phyloP scores from a whole-genome alignment of 495 filamentous ascomycete species.

The Aspergillus sclerotiicarbonarius region DNA sequence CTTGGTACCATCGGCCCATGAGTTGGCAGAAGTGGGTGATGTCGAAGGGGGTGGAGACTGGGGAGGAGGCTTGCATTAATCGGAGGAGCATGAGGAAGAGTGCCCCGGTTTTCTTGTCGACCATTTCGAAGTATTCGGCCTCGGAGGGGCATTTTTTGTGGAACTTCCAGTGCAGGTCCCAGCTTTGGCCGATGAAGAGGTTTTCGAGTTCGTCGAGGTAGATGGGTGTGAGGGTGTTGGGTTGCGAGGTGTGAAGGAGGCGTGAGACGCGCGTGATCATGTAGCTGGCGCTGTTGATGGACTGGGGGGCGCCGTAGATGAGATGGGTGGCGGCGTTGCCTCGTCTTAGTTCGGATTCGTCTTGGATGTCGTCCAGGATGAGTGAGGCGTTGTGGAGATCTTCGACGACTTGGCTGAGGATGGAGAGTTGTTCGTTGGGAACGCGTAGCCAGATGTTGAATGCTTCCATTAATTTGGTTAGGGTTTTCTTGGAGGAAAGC shows the following conservation, averaged over 20 bases:
- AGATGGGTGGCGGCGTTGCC: conserved; percentile 27
- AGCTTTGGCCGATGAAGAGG: conserved; percentile 28
- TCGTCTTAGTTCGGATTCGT: conserved; percentile 29
- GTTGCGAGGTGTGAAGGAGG: neutral
- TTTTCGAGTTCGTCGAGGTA: conserved; percentile 5
- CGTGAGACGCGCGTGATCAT: conserved; percentile 18
- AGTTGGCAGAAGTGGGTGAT: neutral
- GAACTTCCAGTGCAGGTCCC: conserved; percentile 30
- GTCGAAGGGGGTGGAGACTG: no score
- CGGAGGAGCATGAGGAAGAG: conserved; percentile 26
- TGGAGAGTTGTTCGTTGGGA: neutral
- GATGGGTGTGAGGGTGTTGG: conserved; percentile 9
- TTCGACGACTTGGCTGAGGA: conserved; percentile 15
- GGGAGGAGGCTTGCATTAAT: conserved; percentile 18
- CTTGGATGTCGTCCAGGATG: conserved; percentile 37
- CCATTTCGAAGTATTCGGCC: conserved; percentile 28
- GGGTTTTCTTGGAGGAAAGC: conserved; percentile 12
- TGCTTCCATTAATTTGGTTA: conserved; percentile 14
- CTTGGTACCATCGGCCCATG: conserved; percentile 34
- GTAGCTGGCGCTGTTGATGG: conserved; percentile 51
- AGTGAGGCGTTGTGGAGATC: conserved; percentile 25
- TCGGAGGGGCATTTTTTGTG: conserved; percentile 20
- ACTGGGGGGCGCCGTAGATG: conserved; percentile 35
- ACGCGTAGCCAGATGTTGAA: conserved; percentile 22
- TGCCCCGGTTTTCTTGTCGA: conserved; percentile 33